Evolutionary conservation across 1,139 yeast species (phyloP).

Genomic region (Wickerhamomyces sp.): DNA sequence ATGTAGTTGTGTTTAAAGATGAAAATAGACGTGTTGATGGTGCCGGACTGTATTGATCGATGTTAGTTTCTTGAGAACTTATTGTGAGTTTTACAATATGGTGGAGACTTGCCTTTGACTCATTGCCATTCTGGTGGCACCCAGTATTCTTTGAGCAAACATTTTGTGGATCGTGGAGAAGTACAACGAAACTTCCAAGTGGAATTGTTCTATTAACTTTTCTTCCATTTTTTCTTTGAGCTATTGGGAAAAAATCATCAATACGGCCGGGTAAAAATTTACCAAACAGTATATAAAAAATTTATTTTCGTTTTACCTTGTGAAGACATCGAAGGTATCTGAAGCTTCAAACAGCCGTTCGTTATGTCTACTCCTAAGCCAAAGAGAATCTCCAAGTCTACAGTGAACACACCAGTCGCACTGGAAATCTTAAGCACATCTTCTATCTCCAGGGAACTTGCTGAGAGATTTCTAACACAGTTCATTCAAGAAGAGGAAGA

Average conservation of each 20-base stretch:
- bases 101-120: too few species aligned
- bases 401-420: constrained; percentile 49
- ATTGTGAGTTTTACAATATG: too few species aligned
- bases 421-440: constrained; percentile 30
- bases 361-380: constrained; percentile 9
- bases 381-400: constrained; percentile 38
- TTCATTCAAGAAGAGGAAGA: constrained; percentile 37
- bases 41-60: neutral
- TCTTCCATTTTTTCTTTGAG: too few species aligned
- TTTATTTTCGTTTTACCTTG: too few species aligned
- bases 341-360: too few species aligned
- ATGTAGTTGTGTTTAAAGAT: constrained; percentile 18
- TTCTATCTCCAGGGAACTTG: constrained; percentile 34
- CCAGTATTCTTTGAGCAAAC: constrained; percentile 1
- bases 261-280: too few species aligned
- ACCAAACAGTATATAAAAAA: too few species aligned
- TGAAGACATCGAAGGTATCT: too few species aligned
- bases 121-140: constrained; percentile 1
- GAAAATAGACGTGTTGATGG: constrained; percentile 19
- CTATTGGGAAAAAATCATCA: too few species aligned
- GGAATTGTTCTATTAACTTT: neutral
- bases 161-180: too few species aligned
- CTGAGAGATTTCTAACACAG: constrained; percentile 40
- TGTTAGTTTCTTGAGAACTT: too few species aligned
- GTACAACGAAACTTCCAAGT: too few species aligned